These are phyloP conservation scores for Carex parvula DNA, from an alignment of 176 grass and related monocot species.

Conservation along the genomic window DNA sequence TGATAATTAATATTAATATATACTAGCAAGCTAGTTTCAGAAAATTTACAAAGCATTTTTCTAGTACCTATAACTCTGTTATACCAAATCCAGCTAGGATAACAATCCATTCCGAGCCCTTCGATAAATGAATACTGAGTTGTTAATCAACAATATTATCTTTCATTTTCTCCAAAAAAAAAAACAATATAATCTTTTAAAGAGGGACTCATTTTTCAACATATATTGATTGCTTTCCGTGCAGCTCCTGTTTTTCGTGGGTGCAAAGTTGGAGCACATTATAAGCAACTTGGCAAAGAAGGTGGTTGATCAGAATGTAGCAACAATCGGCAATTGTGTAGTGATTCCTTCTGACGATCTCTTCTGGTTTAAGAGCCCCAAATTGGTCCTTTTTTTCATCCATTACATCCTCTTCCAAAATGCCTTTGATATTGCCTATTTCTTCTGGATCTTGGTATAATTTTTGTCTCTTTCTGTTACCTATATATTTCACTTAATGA, in stretches of 20 bases:
- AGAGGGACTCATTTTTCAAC: not conserved
- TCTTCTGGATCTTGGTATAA: constrained; percentile 81
- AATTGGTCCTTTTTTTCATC: constrained; percentile 65
- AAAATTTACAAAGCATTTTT: not conserved
- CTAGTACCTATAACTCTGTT: not conserved
- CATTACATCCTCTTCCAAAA: constrained; percentile 78
- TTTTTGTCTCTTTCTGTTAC: not conserved
- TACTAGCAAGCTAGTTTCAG: too few relatives aligned
- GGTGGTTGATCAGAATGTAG: constrained; percentile 43
- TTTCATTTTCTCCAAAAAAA: not conserved
- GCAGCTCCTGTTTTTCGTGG: constrained; percentile 55
- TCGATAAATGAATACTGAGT: not conserved
- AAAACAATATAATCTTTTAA: not conserved
- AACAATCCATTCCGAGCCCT: not conserved
- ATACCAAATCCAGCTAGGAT: not conserved
- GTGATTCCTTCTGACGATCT: constrained; percentile 65
- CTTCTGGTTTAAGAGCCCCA: constrained; percentile 69
- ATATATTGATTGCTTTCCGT: not conserved
- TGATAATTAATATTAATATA: not conserved
- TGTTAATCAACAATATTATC: not conserved
- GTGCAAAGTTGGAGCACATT: constrained; percentile 79
- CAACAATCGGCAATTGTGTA: constrained; percentile 43
- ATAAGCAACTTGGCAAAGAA: constrained; percentile 60
- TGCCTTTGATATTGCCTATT: constrained; percentile 78
- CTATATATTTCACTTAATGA: not conserved